phyloP scores from a whole-genome alignment of 2,329 filamentous ascomycete genomes.

The Pseudopyrenochaeta lycopersici region DNA sequence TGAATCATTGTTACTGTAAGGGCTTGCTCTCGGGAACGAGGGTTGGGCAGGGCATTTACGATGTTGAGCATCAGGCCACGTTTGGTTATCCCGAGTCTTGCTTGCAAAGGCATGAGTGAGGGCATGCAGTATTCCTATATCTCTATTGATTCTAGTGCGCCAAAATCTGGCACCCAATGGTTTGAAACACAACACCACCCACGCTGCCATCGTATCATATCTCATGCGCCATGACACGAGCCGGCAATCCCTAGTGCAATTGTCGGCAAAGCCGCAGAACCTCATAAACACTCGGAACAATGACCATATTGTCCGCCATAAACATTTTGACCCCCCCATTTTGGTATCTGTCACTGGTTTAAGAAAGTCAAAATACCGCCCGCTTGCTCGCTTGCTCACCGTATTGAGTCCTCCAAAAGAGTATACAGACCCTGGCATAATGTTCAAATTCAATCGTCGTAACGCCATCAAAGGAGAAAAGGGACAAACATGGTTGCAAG shows the following conservation, averaged over 20 bases:
- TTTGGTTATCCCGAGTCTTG: too few species aligned
- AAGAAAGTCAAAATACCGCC: neutral
- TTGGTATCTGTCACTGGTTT: neutral
- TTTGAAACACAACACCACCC: conserved; percentile 8
- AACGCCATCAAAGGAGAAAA: conserved; percentile 1
- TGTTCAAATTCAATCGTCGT: neutral
- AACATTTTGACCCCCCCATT: neutral
- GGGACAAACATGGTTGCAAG: conserved; percentile 1
- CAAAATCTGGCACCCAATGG: conserved; percentile 1
- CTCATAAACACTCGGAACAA: neutral
- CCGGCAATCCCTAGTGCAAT: neutral
- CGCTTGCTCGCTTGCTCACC: neutral
- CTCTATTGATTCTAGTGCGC: conserved; percentile 8
- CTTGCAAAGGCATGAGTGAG: too few species aligned
- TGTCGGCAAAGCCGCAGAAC: neutral
- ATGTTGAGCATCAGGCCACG: too few species aligned
- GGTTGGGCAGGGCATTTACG: too few species aligned
- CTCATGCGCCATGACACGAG: conserved; percentile 9
- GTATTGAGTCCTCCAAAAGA: neutral
- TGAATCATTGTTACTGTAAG: too few species aligned
- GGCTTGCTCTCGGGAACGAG: too few species aligned
- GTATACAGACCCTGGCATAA: neutral
- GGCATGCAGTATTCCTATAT: neutral
- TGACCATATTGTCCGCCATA: neutral
- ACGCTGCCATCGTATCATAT: conserved; percentile 8